phyloP scores from a whole-genome alignment of 2,329 filamentous ascomycete species.

The Lasiodiplodia gonubiensis region DNA sequence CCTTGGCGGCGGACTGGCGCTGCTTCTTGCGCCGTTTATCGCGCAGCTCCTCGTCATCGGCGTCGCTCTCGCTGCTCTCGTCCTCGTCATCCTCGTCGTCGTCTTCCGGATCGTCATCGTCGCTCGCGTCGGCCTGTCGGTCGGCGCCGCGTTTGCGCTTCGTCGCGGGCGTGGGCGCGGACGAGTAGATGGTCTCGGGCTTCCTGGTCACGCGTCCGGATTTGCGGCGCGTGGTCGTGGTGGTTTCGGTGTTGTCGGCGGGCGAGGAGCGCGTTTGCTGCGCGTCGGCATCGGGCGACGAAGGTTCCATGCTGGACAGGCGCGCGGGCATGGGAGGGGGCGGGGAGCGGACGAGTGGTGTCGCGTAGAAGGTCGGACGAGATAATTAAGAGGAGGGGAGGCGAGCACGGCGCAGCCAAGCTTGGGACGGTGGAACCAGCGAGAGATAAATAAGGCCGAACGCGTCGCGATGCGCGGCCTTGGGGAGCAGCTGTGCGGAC shows the following conservation, averaged over 20 bases:
- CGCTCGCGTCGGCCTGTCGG: conserved; percentile 37
- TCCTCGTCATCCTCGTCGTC: conserved; percentile 32
- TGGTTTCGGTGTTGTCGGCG: conserved; percentile 28
- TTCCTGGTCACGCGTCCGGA: conserved; percentile 49
- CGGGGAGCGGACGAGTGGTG: not conserved
- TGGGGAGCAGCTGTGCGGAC: not conserved
- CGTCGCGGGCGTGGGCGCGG: conserved; percentile 39
- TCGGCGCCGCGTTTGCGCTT: conserved; percentile 46
- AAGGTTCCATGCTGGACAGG: conserved; percentile 31
- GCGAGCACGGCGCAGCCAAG: conserved; percentile 11
- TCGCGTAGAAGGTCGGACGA: not conserved
- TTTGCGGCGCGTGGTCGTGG: conserved; percentile 41
- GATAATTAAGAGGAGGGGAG: conserved; percentile 10
- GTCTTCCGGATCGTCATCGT: conserved; percentile 4
- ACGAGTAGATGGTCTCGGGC: conserved; percentile 41
- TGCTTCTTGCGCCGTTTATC: conserved; percentile 42
- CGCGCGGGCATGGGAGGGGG: conserved; percentile 29
- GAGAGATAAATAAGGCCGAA: conserved; percentile 21
- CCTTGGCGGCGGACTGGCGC: conserved; percentile 24
- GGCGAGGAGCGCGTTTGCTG: conserved; percentile 28
- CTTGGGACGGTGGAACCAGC: conserved; percentile 9
- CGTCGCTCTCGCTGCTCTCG: conserved; percentile 45
- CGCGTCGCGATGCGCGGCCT: conserved; percentile 7
- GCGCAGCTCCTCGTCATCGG: conserved; percentile 47
- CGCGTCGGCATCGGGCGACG: conserved; percentile 31